Conservation (phyloP, 768 basidiomycete species). For the Mycena maculata region DNA sequence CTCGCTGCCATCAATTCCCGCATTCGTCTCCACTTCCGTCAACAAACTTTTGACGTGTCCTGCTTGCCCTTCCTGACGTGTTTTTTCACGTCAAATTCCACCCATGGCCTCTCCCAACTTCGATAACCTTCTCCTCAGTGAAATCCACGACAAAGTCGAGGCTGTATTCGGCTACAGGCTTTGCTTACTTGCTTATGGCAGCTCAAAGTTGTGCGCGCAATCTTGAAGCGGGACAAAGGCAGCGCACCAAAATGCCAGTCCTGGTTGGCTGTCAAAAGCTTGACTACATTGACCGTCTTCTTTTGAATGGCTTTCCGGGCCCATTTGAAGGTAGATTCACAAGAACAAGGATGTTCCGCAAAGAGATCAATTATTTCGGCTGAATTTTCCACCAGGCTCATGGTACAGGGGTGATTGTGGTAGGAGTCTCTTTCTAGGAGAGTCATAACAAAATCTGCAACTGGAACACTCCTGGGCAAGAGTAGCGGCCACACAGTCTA, state of each 20-base stretch:
- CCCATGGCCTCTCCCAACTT: neutral
- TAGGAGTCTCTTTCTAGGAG: slow-evolving; percentile 2
- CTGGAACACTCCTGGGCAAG: neutral
- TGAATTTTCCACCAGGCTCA: neutral
- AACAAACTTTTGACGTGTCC: too few species aligned
- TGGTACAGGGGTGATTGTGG: neutral
- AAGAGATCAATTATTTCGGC: neutral
- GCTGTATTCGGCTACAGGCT: neutral
- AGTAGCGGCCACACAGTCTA: neutral
- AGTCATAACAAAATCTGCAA: slow-evolving; percentile 1
- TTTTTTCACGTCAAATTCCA: neutral
- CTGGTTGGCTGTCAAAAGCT: slow-evolving; percentile 4
- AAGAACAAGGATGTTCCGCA: neutral
- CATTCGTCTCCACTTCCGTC: too few species aligned
- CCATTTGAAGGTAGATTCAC: slow-evolving; percentile 5
- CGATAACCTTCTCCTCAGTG: slow-evolving; percentile 1
- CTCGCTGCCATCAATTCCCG: too few species aligned
- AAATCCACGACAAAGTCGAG: slow-evolving; percentile 1
- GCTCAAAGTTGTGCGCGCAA: neutral
- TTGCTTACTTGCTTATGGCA: neutral
- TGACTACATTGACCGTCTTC: neutral
- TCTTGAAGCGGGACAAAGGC: neutral
- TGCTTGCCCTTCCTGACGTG: neutral
- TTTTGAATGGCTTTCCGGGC: slow-evolving; percentile 8
- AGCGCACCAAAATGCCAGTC: too few species aligned